phyloP scores from a whole-genome alignment of 805 yeast genomes.

The Pichia ethanolica region DNA sequence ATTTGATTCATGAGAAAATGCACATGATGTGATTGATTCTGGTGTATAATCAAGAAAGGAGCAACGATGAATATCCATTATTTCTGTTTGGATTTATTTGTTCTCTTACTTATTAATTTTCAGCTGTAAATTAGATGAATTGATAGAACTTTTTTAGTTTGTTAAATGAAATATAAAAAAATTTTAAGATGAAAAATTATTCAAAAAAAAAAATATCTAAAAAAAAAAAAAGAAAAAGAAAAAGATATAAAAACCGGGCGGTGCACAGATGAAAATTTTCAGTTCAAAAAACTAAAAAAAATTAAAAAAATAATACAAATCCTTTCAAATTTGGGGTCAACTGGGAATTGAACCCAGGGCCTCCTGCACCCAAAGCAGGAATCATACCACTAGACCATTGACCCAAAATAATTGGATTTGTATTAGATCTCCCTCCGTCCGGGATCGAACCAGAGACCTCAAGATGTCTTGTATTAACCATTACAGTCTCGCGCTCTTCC shows the following conservation, averaged over 20 bases:
- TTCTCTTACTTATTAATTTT: no score
- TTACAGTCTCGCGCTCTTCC: conserved; percentile 20
- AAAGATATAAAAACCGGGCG: no score
- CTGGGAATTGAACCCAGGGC: conserved; percentile 52
- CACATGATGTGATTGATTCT: conserved; percentile 71
- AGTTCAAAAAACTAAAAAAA: background rate
- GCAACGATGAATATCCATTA: conserved; percentile 80
- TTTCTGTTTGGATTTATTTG: background rate
- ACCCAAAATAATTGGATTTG: conserved; percentile 8
- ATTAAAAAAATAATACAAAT: conserved; percentile 7
- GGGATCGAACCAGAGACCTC: conserved; percentile 18
- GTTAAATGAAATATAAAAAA: no score
- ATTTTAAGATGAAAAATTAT: no score
- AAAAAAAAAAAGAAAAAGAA: no score
- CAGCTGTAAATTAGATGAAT: no score
- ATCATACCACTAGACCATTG: conserved; percentile 50
- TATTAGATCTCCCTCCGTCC: conserved; percentile 10
- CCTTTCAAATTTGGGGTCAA: conserved; percentile 18
- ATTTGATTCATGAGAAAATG: conserved; percentile 60
- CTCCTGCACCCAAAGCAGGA: conserved; percentile 51
- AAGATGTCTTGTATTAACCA: conserved; percentile 10
- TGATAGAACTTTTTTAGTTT: no score
- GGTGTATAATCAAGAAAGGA: conserved; percentile 87
- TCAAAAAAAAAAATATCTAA: no score
- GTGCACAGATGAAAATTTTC: no score